Conservation (phyloP, 371 early-diverging fungal species). For the Cladochytrium tenue region DNA sequence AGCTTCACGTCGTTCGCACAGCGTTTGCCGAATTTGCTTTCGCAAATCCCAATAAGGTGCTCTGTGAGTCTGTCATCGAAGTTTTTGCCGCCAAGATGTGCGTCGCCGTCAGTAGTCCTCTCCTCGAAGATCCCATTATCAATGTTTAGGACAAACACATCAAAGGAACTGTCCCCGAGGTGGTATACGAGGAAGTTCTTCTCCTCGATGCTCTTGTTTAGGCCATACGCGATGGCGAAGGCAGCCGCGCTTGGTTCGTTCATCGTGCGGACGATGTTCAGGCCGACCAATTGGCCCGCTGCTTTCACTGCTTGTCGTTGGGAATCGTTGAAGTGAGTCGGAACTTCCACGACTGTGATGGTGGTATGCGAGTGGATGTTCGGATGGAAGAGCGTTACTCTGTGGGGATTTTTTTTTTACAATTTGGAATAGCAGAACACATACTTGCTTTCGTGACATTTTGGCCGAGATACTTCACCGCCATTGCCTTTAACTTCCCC, state of each 20-base stretch:
- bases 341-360: conserved; percentile 57
- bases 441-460: conserved; percentile 88
- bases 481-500: conserved; percentile 95
- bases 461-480: conserved; percentile 93
- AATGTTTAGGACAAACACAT: conserved; percentile 87
- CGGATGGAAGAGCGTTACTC: too few relatives aligned
- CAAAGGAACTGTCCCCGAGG: conserved; percentile 94
- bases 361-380: too few relatives aligned
- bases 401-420: too few relatives aligned
- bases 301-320: conserved; percentile 99
- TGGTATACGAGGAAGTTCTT: conserved; percentile 90
- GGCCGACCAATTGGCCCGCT: conserved; percentile 93
- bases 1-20: conserved; percentile 69
- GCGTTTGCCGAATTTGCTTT: conserved; percentile 68
- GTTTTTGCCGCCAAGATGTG: conserved; percentile 94
- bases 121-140: conserved; percentile 85
- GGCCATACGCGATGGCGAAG: conserved; percentile 92
- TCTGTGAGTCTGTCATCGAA: conserved; percentile 76
- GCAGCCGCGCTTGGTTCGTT: conserved; percentile 99
- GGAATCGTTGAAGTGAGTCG: conserved; percentile 96
- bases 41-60: conserved; percentile 81
- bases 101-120: conserved; percentile 89
- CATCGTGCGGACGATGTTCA: conserved; percentile 94
- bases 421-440: too few relatives aligned
- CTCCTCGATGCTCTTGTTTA: conserved; percentile 56